These are phyloP conservation scores for Dioscorea alata DNA, from an alignment of 106 monocot species.

Conservation along the genomic window DNA sequence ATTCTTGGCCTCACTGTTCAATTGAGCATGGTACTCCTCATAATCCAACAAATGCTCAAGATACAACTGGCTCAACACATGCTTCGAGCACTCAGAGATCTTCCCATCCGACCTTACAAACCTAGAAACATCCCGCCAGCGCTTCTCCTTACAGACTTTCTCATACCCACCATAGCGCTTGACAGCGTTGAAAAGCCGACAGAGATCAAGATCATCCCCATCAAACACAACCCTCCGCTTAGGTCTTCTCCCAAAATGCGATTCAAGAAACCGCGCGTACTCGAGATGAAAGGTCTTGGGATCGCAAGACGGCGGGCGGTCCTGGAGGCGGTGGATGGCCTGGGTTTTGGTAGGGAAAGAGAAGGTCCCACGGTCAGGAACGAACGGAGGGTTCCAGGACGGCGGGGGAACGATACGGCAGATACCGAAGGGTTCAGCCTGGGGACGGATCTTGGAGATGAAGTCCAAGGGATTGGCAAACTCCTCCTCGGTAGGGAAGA, in stretches of 20 bases:
- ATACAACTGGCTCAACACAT: conserved; percentile 64
- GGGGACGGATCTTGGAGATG: conserved; percentile 54
- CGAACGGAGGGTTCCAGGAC: conserved; percentile 63
- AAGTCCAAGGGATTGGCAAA: conserved; percentile 56
- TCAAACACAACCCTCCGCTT: conserved; percentile 37
- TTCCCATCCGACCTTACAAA: conserved; percentile 24
- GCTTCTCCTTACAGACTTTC: conserved; percentile 45
- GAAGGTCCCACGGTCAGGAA: conserved; percentile 30
- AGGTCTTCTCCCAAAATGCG: conserved; percentile 23
- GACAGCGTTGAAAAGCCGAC: conserved; percentile 52
- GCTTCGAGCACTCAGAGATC: conserved; percentile 64
- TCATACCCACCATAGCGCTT: conserved; percentile 68
- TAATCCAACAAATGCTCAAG: conserved; percentile 63
- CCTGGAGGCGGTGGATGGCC: conserved; percentile 60
- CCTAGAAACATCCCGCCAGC: conserved; percentile 52
- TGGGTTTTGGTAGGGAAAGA: conserved; percentile 70
- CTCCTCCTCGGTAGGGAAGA: conserved; percentile 54
- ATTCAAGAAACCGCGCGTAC: conserved; percentile 41
- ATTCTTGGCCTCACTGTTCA: conserved; percentile 19
- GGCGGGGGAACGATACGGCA: conserved; percentile 74
- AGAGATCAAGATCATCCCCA: conserved; percentile 55
- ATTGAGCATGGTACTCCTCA: conserved; percentile 40
- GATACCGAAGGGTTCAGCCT: conserved; percentile 68
- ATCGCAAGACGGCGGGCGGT: conserved; percentile 62
- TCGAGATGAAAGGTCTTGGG: conserved; percentile 60